Base-by-base conservation (phyloP, 208 protist genomes). In the Endotrypanum monterogeii region DNA sequence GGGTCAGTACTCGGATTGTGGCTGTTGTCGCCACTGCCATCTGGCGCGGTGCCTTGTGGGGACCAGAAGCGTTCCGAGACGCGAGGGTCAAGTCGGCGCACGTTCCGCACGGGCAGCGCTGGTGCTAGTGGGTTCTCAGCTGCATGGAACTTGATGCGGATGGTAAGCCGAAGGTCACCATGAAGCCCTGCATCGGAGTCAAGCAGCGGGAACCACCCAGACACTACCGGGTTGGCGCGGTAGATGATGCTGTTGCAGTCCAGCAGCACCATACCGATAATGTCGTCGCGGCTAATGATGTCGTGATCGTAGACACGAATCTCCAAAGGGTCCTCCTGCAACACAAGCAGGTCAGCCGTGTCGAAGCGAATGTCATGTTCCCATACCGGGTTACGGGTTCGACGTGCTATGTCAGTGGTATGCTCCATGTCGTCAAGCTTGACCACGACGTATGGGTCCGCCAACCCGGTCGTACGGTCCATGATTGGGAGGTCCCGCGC, bases 291-390 rank as follows among this genome's bases (percentile, higher is more conserved):
- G 67, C 92, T 98, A 67, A 99, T 92, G 67, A 96, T 92, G 85
- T 99, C 98, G 76, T 99, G 94, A 82, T 99, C 98, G 77, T 93
- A 98, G 6, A 99, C 92, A 51, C 92, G 87, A 18, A 99, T 85
- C 73, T 98, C 95, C 3, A 99, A 79, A 46, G 96, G 95, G 72
- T 98, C 94, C 71, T 99, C 94, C 78, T 99, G 97, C 68, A 99
- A 71, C 23, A 93, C 82, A 54, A 94, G 75, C n/a, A 96, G 80
- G 73, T 98, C 89, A 20, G 94, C 82, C 0, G 86, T 90, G 78
- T 94, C 91, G 70, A 98, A 92, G 66, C 91, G 89, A 63, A 90
- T 91, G 77, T 89, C 87, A 37, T 78, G 80, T 70, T 95, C 89
- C 89, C 90, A 98, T 41, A 91, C 86, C 0, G 94, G 94, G 76